Percentiles rank a stretch among this genome's conserved stretches.
Conservation (phyloP, 2,329 filamentous ascomycete species). For the Fusarium sp. region DNA sequence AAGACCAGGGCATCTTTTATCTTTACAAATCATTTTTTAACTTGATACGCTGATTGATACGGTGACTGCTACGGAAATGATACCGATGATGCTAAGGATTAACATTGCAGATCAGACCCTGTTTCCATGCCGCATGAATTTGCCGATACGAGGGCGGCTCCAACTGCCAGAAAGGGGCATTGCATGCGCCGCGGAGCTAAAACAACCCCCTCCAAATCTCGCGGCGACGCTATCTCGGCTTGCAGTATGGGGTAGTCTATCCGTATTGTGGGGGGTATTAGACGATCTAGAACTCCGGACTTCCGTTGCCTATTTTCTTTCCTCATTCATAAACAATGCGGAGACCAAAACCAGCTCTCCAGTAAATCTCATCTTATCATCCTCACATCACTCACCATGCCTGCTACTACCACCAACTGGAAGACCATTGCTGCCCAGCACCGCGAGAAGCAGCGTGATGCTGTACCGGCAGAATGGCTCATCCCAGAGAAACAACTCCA, state of each 20-base stretch:
- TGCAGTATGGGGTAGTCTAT: not conserved
- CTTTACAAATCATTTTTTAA: not conserved
- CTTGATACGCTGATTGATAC: not conserved
- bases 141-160: not conserved
- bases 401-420: constrained; percentile 25
- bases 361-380: not conserved
- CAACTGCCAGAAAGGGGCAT: not conserved
- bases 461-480: constrained; percentile 24
- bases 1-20: constrained; percentile 7
- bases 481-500: constrained; percentile 11
- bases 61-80: not conserved
- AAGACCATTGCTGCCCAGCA: constrained; percentile 32
- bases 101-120: not conserved
- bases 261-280: not conserved
- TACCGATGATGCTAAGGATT: not conserved
- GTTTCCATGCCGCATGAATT: not conserved
- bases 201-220: not conserved
- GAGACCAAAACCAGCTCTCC: not conserved
- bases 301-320: not conserved
- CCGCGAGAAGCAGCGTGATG: constrained; percentile 21
- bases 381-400: constrained; percentile 13
- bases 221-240: not conserved
- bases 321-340: not conserved
- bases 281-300: not conserved
- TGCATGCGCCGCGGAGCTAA: not conserved